Percentiles rank a stretch among this genome's conserved stretches.
These are phyloP conservation scores for Pholiota microspora DNA, from an alignment of 768 basidiomycete genomes.

Conservation along the genomic window DNA sequence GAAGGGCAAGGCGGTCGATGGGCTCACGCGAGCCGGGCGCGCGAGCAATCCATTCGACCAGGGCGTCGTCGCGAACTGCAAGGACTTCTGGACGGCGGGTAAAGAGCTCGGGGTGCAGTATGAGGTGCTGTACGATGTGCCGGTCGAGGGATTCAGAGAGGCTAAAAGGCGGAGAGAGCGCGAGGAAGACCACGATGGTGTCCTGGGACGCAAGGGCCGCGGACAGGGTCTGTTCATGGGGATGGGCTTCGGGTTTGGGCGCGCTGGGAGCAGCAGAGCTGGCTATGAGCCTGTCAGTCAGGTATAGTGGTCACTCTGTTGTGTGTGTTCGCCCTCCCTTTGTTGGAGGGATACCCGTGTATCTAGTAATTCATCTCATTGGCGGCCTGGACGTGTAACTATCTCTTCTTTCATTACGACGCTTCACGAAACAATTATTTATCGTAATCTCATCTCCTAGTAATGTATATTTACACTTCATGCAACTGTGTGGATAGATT, in stretches of 20 bases:
- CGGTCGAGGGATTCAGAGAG: constrained; percentile 78
- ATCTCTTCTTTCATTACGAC: not conserved
- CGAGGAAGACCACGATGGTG: constrained; percentile 58
- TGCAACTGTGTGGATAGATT: too few species aligned
- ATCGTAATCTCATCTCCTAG: not conserved
- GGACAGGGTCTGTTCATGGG: constrained; percentile 58
- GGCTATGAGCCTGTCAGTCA: constrained; percentile 72
- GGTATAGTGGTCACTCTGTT: constrained; percentile 33
- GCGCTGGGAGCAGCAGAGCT: constrained; percentile 45
- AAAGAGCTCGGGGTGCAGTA: constrained; percentile 89
- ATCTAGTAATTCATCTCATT: constrained; percentile 15
- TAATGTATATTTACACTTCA: not conserved
- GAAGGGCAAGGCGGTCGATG: constrained; percentile 83
- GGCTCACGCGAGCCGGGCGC: constrained; percentile 72
- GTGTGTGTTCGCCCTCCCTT: constrained; percentile 1
- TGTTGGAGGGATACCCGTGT: constrained; percentile 14
- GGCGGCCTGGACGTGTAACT: constrained; percentile 15
- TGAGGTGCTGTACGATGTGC: constrained; percentile 85
- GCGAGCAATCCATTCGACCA: constrained; percentile 92
- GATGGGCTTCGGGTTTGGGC: constrained; percentile 53
- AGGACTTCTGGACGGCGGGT: constrained; percentile 93
- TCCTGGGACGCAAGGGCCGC: constrained; percentile 25
- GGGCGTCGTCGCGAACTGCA: constrained; percentile 75
- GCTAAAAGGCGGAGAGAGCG: constrained; percentile 59
- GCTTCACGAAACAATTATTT: constrained; percentile 3